These are phyloP conservation scores for Passalora sequoiae DNA, from an alignment of 2,329 filamentous ascomycete species.

Conservation along the genomic window DNA sequence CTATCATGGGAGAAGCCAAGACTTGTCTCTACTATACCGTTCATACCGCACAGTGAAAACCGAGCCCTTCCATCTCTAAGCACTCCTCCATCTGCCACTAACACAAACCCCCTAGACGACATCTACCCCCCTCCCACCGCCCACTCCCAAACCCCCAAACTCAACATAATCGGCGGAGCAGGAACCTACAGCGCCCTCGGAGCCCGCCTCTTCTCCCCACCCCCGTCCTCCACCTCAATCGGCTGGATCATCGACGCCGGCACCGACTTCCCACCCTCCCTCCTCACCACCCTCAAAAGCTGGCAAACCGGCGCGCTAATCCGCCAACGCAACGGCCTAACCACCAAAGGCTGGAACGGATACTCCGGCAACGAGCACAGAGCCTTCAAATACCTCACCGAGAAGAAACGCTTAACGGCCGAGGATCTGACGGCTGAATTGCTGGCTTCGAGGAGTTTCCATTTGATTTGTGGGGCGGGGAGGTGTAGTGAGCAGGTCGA, in stretches of 20 bases:
- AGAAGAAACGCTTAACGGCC: constrained; percentile 75
- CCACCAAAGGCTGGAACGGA: constrained; percentile 88
- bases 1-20: too few species aligned
- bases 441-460: constrained; percentile 70
- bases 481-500: constrained; percentile 72
- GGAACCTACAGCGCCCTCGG: constrained; percentile 83
- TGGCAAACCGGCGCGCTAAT: constrained; percentile 74
- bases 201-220: constrained; percentile 80
- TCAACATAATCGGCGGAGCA: constrained; percentile 79
- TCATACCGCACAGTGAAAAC: too few species aligned
- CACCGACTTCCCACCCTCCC: constrained; percentile 70
- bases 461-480: constrained; percentile 75
- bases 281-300: constrained; percentile 59
- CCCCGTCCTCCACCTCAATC: constrained; percentile 61
- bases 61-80: not conserved
- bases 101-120: constrained; percentile 57
- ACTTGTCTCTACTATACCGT: too few species aligned
- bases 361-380: constrained; percentile 57
- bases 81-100: not conserved
- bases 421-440: constrained; percentile 62
- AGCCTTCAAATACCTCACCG: constrained; percentile 78
- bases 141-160: constrained; percentile 52
- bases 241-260: constrained; percentile 92
- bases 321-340: constrained; percentile 62
- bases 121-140: constrained; percentile 75